A percentile compares a stretch with the other conserved stretches of the same genome.
Conservation (phyloP, 192 early-diverging fungal genomes). For the Gigaspora rosea region DNA sequence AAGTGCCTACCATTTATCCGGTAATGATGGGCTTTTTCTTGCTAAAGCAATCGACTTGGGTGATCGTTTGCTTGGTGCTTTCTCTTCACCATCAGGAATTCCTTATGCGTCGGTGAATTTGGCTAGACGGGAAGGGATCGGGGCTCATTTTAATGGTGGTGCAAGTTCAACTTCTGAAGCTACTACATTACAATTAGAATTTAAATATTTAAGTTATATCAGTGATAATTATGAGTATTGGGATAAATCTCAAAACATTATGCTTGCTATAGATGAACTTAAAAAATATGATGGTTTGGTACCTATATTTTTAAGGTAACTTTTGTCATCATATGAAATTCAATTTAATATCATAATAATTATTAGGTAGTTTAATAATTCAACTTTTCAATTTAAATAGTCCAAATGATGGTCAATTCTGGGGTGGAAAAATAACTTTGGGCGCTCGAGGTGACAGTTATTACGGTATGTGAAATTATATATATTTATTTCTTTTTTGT, state of each 20-base stretch:
- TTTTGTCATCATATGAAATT: neutral
- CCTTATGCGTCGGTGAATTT: slow-evolving; percentile 69
- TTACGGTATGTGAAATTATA: slow-evolving; percentile 62
- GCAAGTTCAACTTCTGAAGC: slow-evolving; percentile 73
- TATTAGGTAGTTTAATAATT: neutral
- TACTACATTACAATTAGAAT: slow-evolving; percentile 85
- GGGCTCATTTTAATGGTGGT: slow-evolving; percentile 49
- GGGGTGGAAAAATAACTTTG: slow-evolving; percentile 63
- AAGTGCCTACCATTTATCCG: slow-evolving; percentile 76
- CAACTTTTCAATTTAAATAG: slow-evolving; percentile 27
- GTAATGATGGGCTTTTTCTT: slow-evolving; percentile 63
- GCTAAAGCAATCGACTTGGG: slow-evolving; percentile 76
- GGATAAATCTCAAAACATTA: slow-evolving; percentile 67
- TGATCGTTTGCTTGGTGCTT: slow-evolving; percentile 70
- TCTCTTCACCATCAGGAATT: slow-evolving; percentile 65
- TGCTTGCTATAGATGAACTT: slow-evolving; percentile 52
- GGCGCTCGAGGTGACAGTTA: slow-evolving; percentile 88
- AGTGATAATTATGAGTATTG: slow-evolving; percentile 78
- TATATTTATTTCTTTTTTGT: too few species aligned
- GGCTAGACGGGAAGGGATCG: slow-evolving; percentile 43
- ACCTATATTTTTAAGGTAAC: slow-evolving; percentile 66
- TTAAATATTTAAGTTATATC: slow-evolving; percentile 77
- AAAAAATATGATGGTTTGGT: slow-evolving; percentile 69
- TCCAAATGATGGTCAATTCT: slow-evolving; percentile 59
- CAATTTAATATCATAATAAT: neutral